phyloP scores from a whole-genome alignment of 106 monocot species.

The Triglochin maritima region DNA sequence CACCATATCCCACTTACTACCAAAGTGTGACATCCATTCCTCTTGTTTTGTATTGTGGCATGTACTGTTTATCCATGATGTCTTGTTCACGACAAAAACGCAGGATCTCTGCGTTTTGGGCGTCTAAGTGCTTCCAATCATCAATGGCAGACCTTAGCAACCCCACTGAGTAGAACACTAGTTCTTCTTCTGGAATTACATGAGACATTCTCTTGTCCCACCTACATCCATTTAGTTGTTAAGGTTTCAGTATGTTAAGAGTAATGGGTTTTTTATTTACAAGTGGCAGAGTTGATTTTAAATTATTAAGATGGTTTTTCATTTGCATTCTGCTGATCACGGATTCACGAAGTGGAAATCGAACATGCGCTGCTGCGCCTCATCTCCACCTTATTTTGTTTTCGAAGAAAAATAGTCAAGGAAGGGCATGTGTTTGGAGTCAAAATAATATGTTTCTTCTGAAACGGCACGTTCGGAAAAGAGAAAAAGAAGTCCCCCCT shows the following conservation, averaged over 20 bases:
- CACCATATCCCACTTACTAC: constrained; percentile 33
- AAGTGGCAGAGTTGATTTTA: too few species aligned
- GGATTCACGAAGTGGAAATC: too few species aligned
- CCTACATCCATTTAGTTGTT: constrained; percentile 16
- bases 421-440: too few species aligned
- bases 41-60: constrained; percentile 30
- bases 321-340: too few species aligned
- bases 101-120: constrained; percentile 37
- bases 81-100: constrained; percentile 21
- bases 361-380: too few species aligned
- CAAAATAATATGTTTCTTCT: too few species aligned
- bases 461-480: too few species aligned
- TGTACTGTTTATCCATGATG: constrained; percentile 38
- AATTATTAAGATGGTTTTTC: too few species aligned
- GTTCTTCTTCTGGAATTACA: constrained; percentile 49
- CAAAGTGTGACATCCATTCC: constrained; percentile 53
- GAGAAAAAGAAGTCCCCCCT: too few species aligned
- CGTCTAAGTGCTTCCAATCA: constrained; percentile 17
- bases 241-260: neutral
- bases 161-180: constrained; percentile 50
- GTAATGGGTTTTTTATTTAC: neutral
- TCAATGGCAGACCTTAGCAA: constrained; percentile 32
- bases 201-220: constrained; percentile 56
- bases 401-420: too few species aligned
- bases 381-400: too few species aligned